Conservation (phyloP, 2,329 filamentous ascomycete genomes). For the Emergomyces orientalis region DNA sequence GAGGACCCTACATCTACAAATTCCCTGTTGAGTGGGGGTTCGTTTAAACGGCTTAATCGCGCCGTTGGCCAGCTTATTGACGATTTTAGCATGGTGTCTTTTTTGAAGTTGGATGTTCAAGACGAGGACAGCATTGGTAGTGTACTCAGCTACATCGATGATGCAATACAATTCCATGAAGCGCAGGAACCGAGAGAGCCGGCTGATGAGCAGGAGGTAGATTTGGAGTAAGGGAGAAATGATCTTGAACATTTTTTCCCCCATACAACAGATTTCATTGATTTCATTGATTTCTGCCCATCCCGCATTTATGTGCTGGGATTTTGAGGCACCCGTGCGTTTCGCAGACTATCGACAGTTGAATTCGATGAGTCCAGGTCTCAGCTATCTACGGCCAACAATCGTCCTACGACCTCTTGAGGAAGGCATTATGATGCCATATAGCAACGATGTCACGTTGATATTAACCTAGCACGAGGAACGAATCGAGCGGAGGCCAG, state of each 20-base stretch:
- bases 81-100: constrained; percentile 96
- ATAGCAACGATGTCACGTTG: too few species aligned
- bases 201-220: constrained; percentile 52
- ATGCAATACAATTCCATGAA: constrained; percentile 87
- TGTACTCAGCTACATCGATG: constrained; percentile 85
- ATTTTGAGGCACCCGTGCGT: background rate
- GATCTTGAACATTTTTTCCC: background rate
- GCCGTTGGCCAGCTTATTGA: constrained; percentile 89
- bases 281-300: background rate
- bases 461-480: background rate
- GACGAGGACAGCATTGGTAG: constrained; percentile 83
- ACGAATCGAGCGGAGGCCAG: background rate
- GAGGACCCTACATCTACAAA: constrained; percentile 56
- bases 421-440: background rate
- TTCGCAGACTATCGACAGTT: background rate
- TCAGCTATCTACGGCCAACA: background rate
- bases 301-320: background rate
- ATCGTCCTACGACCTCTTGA: background rate
- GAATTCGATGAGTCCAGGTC: background rate
- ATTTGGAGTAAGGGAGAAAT: constrained; percentile 31
- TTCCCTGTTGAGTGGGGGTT: constrained; percentile 67
- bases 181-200: constrained; percentile 85
- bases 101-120: constrained; percentile 78
- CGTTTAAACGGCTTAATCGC: constrained; percentile 73
- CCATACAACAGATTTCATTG: background rate